Evolutionary conservation across 352 stramenopile genomes (phyloP).

Genomic region (Globisporangium okanoganense): DNA sequence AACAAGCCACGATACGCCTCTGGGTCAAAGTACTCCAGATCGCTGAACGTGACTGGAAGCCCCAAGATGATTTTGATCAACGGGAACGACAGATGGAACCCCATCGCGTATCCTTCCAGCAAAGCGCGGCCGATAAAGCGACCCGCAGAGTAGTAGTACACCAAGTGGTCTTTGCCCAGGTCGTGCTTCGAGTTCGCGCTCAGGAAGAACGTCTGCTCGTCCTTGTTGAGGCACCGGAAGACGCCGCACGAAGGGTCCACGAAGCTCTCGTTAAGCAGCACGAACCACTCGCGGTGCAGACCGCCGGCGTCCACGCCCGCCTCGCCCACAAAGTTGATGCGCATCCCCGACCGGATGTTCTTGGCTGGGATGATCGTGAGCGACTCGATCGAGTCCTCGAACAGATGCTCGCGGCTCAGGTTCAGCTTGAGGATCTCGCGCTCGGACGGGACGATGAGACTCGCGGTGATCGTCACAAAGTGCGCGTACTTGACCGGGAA

Average conservation of each 20-base stretch:
- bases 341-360: not conserved
- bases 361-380: not conserved
- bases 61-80: not conserved
- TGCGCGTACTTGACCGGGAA: constrained; percentile 53
- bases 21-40: too few species aligned
- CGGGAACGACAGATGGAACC: not conserved
- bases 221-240: not conserved
- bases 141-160: not conserved
- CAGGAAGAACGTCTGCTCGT: not conserved
- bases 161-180: not conserved
- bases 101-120: not conserved
- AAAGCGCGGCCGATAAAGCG: not conserved
- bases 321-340: not conserved
- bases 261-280: not conserved
- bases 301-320: too few species aligned
- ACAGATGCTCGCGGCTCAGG: constrained; percentile 32
- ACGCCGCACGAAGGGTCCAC: not conserved
- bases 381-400: constrained; percentile 48
- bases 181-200: not conserved
- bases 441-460: constrained; percentile 35
- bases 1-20: too few species aligned
- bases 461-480: constrained; percentile 36
- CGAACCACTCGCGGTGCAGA: not conserved
- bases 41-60: too few species aligned
- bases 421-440: constrained; percentile 41